A percentile compares a stretch with the other conserved stretches of the same genome.
These are phyloP conservation scores for Chlorokybus atmophyticus DNA, from an alignment of 139 green algal genomes.

Conservation along the genomic window DNA sequence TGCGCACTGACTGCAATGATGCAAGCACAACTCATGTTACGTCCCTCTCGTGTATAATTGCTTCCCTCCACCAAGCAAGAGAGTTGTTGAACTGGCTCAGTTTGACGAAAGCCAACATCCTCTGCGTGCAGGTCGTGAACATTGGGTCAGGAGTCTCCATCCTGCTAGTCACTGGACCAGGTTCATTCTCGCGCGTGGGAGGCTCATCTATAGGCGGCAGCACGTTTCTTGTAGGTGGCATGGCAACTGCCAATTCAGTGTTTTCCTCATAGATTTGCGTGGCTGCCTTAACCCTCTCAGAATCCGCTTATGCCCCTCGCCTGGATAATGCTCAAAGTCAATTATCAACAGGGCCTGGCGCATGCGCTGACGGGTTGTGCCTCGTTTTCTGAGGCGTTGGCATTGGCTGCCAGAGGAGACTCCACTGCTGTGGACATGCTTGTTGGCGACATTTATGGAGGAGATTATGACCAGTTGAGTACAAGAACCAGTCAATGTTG, in stretches of 20 bases:
- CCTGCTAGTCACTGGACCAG: constrained; percentile 9
- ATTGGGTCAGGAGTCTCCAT: constrained; percentile 22
- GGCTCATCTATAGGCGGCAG: constrained; percentile 16
- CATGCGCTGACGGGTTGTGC: constrained; percentile 11
- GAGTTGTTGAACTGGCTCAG: too few species aligned
- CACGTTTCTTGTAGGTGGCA: too few species aligned
- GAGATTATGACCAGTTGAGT: too few species aligned
- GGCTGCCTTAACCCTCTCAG: background rate
- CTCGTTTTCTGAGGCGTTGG: constrained; percentile 17
- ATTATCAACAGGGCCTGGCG: constrained; percentile 14
- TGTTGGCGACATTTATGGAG: constrained; percentile 25
- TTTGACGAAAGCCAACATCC: too few species aligned
- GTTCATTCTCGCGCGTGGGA: constrained; percentile 10
- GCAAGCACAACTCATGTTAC: too few species aligned
- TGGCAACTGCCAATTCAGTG: background rate
- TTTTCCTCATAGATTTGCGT: background rate
- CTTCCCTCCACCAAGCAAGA: too few species aligned
- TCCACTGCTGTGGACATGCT: constrained; percentile 24
- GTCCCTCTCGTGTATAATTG: too few species aligned
- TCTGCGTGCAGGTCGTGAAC: constrained; percentile 12
- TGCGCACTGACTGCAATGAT: too few species aligned
- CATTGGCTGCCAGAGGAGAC: constrained; percentile 11
- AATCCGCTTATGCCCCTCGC: background rate
- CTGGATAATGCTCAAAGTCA: background rate
- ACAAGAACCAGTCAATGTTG: too few species aligned